phyloP scores from a whole-genome alignment of 2,329 filamentous ascomycete genomes.

The Sclerotinia borealis region DNA sequence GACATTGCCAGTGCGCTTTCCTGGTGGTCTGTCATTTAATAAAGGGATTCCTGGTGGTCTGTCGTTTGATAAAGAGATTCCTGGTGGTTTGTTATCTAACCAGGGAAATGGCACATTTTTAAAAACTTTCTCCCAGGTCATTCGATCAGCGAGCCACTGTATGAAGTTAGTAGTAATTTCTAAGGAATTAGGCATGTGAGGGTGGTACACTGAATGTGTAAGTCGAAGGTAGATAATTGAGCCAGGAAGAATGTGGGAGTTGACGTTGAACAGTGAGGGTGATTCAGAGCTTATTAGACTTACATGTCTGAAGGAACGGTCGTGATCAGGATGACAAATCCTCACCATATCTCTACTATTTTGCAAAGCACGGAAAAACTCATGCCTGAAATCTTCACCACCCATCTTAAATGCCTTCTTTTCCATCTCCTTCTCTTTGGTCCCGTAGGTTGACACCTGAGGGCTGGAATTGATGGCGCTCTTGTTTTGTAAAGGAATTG shows the following conservation, averaged over 20 bases:
- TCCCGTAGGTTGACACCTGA: background rate
- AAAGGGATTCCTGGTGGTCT: background rate
- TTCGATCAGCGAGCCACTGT: background rate
- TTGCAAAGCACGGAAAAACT: slow-evolving; percentile 22
- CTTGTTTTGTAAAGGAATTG: no score
- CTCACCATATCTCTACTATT: slow-evolving; percentile 15
- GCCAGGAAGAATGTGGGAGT: background rate
- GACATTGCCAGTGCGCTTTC: background rate
- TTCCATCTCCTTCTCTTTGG: slow-evolving; percentile 20
- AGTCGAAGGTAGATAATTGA: no score
- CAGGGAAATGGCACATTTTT: background rate
- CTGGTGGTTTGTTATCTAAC: background rate
- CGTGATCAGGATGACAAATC: background rate
- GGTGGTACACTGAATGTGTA: background rate
- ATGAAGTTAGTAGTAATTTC: background rate
- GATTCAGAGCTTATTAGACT: background rate
- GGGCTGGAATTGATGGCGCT: no score
- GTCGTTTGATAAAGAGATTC: background rate
- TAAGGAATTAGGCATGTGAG: background rate
- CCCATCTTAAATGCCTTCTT: slow-evolving; percentile 11
- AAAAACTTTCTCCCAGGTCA: slow-evolving; percentile 1
- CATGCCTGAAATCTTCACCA: slow-evolving; percentile 5
- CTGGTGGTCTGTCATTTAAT: background rate
- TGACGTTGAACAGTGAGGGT: background rate
- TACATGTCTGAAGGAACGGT: background rate